Percentiles rank a stretch among this genome's conserved stretches.
These are phyloP conservation scores for Apiospora saccharicola DNA, from an alignment of 2,329 filamentous ascomycete genomes.

Conservation along the genomic window DNA sequence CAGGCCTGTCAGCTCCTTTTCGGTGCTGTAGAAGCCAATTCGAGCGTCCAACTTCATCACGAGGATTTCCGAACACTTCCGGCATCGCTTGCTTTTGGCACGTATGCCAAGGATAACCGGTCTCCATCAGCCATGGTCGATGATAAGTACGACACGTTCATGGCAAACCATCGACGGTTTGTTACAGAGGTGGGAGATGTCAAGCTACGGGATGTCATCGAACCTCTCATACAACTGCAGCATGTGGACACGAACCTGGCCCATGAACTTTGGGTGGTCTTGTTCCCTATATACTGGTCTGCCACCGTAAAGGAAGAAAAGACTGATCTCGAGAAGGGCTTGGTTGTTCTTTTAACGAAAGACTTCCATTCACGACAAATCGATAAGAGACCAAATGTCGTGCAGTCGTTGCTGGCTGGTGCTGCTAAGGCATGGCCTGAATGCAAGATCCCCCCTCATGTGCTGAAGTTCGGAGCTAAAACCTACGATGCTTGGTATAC, in stretches of 20 bases:
- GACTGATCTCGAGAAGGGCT: constrained; percentile 85
- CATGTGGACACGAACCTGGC: constrained; percentile 84
- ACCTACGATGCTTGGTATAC: constrained; percentile 98
- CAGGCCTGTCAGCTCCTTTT: constrained; percentile 94
- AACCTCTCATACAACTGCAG: constrained; percentile 90
- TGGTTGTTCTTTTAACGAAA: constrained; percentile 90
- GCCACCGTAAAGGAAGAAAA: constrained; percentile 87
- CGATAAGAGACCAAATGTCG: constrained; percentile 93
- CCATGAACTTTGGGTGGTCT: constrained; percentile 86
- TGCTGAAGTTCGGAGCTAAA: constrained; percentile 92
- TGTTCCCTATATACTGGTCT: constrained; percentile 96
- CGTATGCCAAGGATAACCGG: constrained; percentile 74
- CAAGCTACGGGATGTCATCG: constrained; percentile 85
- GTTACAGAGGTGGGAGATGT: constrained; percentile 84
- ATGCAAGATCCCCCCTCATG: constrained; percentile 93
- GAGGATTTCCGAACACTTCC: constrained; percentile 86
- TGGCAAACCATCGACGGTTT: constrained; percentile 83
- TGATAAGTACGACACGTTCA: constrained; percentile 80
- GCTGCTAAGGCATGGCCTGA: constrained; percentile 84
- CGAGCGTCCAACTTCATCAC: constrained; percentile 76
- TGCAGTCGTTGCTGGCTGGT: constrained; percentile 90
- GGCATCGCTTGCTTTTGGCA: constrained; percentile 74
- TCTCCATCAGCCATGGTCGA: constrained; percentile 77
- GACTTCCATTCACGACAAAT: constrained; percentile 96
- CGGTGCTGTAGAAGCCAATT: constrained; percentile 86